phyloP scores from a whole-genome alignment of 495 filamentous ascomycete species.

The Apodospora peruviana region DNA sequence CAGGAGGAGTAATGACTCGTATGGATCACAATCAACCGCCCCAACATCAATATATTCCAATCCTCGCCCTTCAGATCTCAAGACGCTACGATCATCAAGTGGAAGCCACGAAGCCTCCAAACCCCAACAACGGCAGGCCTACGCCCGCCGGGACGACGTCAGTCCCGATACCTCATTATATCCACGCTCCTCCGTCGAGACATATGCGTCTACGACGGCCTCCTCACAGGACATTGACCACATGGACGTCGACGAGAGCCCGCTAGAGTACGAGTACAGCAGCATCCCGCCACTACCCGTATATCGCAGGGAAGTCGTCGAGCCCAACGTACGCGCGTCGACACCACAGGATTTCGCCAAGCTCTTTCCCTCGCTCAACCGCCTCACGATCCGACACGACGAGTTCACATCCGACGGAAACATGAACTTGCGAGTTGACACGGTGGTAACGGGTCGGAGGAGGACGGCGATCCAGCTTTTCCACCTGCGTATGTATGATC shows the following conservation, averaged over 20 bases:
- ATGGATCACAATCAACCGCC: slow-evolving; percentile 61
- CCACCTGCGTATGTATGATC: slow-evolving; percentile 92
- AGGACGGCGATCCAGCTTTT: slow-evolving; percentile 76
- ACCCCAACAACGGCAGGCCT: slow-evolving; percentile 22
- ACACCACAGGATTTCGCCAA: slow-evolving; percentile 79
- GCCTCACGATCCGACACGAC: slow-evolving; percentile 82
- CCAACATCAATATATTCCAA: slow-evolving; percentile 60
- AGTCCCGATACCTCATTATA: slow-evolving; percentile 44
- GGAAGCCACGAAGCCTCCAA: slow-evolving; percentile 22
- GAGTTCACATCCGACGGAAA: slow-evolving; percentile 89
- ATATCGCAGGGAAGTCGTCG: slow-evolving; percentile 53
- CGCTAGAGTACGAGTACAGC: slow-evolving; percentile 30
- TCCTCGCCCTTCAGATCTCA: slow-evolving; percentile 39
- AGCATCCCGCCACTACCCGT: slow-evolving; percentile 50
- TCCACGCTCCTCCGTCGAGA: slow-evolving; percentile 65
- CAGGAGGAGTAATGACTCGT: slow-evolving; percentile 52
- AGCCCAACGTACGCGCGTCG: slow-evolving; percentile 62
- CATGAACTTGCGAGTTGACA: slow-evolving; percentile 94
- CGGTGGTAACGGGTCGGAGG: slow-evolving; percentile 55
- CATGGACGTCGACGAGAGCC: slow-evolving; percentile 46
- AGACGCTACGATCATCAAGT: slow-evolving; percentile 31
- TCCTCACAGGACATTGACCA: slow-evolving; percentile 61
- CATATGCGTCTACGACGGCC: slow-evolving; percentile 68
- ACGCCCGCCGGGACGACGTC: slow-evolving; percentile 38
- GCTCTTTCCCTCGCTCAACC: slow-evolving; percentile 78